These are phyloP conservation scores for Thraustotheca clavata DNA, from an alignment of 352 stramenopile genomes.

Conservation along the genomic window DNA sequence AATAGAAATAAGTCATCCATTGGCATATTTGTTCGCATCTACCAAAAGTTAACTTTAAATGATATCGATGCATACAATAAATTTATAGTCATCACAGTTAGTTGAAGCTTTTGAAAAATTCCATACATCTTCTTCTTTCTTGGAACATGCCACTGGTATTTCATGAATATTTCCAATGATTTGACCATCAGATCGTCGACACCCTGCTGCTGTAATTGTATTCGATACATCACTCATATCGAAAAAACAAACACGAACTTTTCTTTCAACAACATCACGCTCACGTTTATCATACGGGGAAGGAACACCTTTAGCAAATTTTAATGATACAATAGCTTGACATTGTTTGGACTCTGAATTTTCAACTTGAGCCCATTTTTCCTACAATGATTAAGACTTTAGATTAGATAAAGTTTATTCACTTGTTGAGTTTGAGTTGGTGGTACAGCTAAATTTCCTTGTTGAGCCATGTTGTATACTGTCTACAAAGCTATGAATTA, in stretches of 20 bases:
- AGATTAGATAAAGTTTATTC: background rate
- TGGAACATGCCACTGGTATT: constrained; percentile 62
- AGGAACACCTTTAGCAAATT: constrained; percentile 52
- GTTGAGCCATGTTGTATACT: constrained; percentile 16
- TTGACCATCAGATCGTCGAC: constrained; percentile 24
- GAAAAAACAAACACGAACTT: constrained; percentile 71
- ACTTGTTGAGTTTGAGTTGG: background rate
- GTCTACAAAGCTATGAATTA: background rate
- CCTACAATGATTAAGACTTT: background rate
- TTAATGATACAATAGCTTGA: constrained; percentile 69
- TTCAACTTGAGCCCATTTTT: constrained; percentile 27
- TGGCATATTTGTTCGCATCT: constrained; percentile 45
- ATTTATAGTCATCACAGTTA: constrained; percentile 77
- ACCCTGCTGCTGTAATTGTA: background rate
- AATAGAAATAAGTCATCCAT: constrained; percentile 62
- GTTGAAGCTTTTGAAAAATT: constrained; percentile 69
- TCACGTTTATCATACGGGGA: constrained; percentile 71
- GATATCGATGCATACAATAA: constrained; percentile 32
- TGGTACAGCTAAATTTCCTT: background rate
- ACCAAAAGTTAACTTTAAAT: background rate
- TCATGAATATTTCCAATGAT: constrained; percentile 72
- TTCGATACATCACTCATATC: constrained; percentile 25
- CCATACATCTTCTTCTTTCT: constrained; percentile 68
- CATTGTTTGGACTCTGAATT: constrained; percentile 43
- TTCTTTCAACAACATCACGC: constrained; percentile 66